Evolutionary conservation across 441 rosid genomes (phyloP), one percentile per base, ranked within the genome.

Genomic region (Pelargonium cotyledonis): DNA sequence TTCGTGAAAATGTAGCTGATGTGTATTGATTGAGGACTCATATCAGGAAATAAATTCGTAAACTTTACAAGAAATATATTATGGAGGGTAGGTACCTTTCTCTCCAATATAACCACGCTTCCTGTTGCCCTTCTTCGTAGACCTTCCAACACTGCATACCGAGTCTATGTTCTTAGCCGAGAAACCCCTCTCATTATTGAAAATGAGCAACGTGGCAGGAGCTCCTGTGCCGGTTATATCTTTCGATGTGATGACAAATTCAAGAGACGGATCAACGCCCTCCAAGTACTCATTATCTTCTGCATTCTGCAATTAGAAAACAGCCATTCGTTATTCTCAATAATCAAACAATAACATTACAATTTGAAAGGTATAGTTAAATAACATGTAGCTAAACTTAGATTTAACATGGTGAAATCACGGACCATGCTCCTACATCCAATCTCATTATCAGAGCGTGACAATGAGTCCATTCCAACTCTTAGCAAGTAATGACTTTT

Each of bases 131-230:
- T 84, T 85, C 76, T 89, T 89, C 0, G 95, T 83, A 0, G 91
- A 91, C 18, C 82, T 72, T 1, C 91, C 95, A 26, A 83, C 73
- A 12, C 73, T 64, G 38, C 68, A 70, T 29, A 70, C 51, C 44
- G 73, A 70, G 19, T 69, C 72, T 43, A 69, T 60, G 55, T 69
- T 69, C 26, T 43, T 69, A n/a, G 72, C 51, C 4, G 55, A 80
- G 63, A 88, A 90, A 0, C 91, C 97, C 2, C 69, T 85, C 78
- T 91, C 95, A 1, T 87, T 88, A 57, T 90, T 90, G 78, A 88
- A 89, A 15, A 86, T 74, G 3, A 91, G 80, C 15, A 88, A 69
- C 0, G 97, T 87, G 0, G 93, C 88, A 0, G 81, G 86, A 44
- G 91, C 93, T 41, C 88, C 93, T 0, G 88, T 86, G 12, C 70